Evolutionary conservation across 23 red algal species (phyloP).

Genomic region (Agarophyton chilense): DNA sequence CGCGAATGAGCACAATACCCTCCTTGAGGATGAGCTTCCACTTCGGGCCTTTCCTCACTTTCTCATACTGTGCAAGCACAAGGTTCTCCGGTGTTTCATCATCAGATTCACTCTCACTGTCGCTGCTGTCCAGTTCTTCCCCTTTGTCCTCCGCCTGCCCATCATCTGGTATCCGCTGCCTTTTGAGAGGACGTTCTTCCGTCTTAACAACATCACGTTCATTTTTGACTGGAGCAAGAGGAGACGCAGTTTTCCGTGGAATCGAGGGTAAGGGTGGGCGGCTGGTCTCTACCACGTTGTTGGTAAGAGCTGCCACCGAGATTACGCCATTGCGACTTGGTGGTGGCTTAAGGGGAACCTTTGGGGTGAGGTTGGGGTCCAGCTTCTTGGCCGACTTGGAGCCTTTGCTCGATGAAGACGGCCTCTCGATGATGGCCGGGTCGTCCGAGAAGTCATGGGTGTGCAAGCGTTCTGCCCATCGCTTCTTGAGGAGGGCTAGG

Average conservation of each 20-base stretch:
- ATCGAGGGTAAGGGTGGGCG: neutral
- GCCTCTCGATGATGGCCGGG: slow-evolving; percentile 61
- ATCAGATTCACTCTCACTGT: slow-evolving; percentile 61
- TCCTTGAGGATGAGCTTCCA: slow-evolving; percentile 88
- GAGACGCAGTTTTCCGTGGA: slow-evolving; percentile 16
- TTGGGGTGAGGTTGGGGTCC: slow-evolving; percentile 21
- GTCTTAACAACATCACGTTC: slow-evolving; percentile 7
- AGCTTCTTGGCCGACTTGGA: slow-evolving; percentile 47
- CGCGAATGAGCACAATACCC: slow-evolving; percentile 70
- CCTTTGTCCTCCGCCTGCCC: slow-evolving; percentile 27
- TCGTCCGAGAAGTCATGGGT: slow-evolving; percentile 71
- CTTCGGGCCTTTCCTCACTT: slow-evolving; percentile 69
- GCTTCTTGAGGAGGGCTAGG: slow-evolving; percentile 42
- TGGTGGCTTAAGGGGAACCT: slow-evolving; percentile 33
- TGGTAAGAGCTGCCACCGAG: slow-evolving; percentile 42
- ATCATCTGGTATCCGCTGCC: slow-evolving; percentile 48
- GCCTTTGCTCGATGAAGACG: slow-evolving; percentile 12
- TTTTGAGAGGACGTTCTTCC: slow-evolving; percentile 44
- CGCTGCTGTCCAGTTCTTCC: slow-evolving; percentile 65
- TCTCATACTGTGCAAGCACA: slow-evolving; percentile 79
- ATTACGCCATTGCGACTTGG: slow-evolving; percentile 46
- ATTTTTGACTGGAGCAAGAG: neutral
- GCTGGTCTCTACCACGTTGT: slow-evolving; percentile 12
- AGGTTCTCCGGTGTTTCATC: slow-evolving; percentile 71
- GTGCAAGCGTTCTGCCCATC: slow-evolving; percentile 65